Base-by-base conservation (phyloP, 371 early-diverging fungal genomes). In the Mucor mucedo region DNA sequence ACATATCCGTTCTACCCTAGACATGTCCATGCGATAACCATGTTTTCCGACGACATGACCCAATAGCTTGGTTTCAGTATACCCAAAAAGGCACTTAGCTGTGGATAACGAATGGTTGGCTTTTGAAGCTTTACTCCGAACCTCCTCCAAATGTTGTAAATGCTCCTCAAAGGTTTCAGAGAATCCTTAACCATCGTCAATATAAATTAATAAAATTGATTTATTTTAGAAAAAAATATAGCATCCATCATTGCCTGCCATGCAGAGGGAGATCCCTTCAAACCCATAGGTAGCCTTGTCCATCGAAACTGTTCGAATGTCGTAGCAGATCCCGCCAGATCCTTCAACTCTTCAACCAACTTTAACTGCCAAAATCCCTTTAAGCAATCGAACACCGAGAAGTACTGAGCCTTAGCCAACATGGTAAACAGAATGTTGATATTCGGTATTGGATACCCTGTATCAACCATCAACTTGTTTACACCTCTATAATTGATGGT, bases 401-500 rank as follows among this genome's bases (percentile, higher is more conserved):
- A 39, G 10, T 39, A 39, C 10, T 39, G 39, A 10, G 39, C 39
- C 5, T 39, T 39, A 10, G 39, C 39, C 10, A 39, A 39, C 39
- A 39, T 6, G 10, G 39, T 39, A 39, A 39, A 39, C 39, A 39
- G 39, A 39, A 39, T 6, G 10, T 39, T 39, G 5, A 39, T 39
- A 29, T 52, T 52, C 14, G 52, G 52, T 32, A 52, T 52, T 10
- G 52, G 52, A 52, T 52, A n/a, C n/a, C n/a, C n/a, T n/a, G n/a
- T n/a, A n/a, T n/a, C n/a, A n/a, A n/a, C n/a, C n/a, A n/a, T n/a
- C 29, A 13, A 4, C 14, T 32, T 29, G n/a, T 52, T 52, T 13
- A 52, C 52, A 5, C 32, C 27, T 32, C 32, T n/a, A 10, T 52
- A 52, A 30, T 52, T 52, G 1, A 52, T 5, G 32, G 27, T 27